phyloP scores from a whole-genome alignment of 768 basidiomycete genomes.

The Xanthoconium purpureum region DNA sequence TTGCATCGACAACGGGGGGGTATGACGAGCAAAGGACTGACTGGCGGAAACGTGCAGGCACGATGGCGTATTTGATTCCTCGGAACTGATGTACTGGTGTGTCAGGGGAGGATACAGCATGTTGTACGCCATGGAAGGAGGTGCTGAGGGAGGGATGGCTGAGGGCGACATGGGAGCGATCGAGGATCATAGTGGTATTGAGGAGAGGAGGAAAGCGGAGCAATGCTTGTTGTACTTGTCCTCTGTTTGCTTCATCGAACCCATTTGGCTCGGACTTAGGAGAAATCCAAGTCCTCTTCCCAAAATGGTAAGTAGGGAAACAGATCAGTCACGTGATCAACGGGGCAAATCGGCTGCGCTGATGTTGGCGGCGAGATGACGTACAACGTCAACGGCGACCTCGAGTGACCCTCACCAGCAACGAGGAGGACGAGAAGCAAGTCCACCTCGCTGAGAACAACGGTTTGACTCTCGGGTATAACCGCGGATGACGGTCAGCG shows the following conservation, averaged over 20 bases:
- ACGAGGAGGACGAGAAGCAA: not conserved
- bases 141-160: slow-evolving; percentile 57
- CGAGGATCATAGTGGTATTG: slow-evolving; percentile 26
- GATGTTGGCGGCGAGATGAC: slow-evolving; percentile 5
- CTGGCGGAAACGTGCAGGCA: slow-evolving; percentile 75
- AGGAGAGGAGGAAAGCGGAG: not conserved
- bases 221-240: slow-evolving; percentile 15
- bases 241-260: slow-evolving; percentile 25
- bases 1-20: slow-evolving; percentile 56
- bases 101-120: slow-evolving; percentile 54
- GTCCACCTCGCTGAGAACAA: too few relatives aligned
- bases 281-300: slow-evolving; percentile 23
- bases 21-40: slow-evolving; percentile 61
- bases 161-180: slow-evolving; percentile 32
- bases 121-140: slow-evolving; percentile 64
- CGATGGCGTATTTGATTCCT: slow-evolving; percentile 73
- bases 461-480: too few relatives aligned
- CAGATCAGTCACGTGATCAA: slow-evolving; percentile 25
- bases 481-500: not conserved
- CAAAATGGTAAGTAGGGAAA: slow-evolving; percentile 20
- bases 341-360: slow-evolving; percentile 15
- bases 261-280: slow-evolving; percentile 6
- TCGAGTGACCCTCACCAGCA: not conserved
- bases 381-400: slow-evolving; percentile 9
- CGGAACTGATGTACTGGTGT: slow-evolving; percentile 65